Evolutionary conservation across 2,329 filamentous ascomycete species (phyloP), one percentile per base, ranked within the genome.

Genomic region (Colletotrichum costaricense): DNA sequence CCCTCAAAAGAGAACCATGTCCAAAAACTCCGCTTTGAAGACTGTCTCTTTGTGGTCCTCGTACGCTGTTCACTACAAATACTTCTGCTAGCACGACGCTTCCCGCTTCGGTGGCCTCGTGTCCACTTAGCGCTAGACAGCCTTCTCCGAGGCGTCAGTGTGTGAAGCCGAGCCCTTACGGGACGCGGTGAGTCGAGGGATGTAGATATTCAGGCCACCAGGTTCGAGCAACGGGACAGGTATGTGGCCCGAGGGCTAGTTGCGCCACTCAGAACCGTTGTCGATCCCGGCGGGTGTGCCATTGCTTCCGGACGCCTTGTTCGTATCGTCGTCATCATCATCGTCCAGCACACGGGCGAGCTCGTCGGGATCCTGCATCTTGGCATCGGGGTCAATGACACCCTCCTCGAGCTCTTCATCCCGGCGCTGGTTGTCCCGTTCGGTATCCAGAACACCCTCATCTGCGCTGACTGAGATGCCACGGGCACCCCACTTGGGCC

Each of bases 381-480:
- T 91, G 49, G 91, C 91, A 78, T 92, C 90, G 0, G 90, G 88
- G 76, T 92, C 90, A 6, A 88, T 83, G 35, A 81, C 81, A 2
- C 82, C 85, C 26, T 49, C 42, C 42, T 84, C 83, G 30, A 88
- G 80, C 66, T 86, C 83, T 59, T 87, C 83, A 22, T 82, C 81
- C 11, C 77, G 78, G 19, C 79, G 77, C n/a, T 82, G 84, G 58
- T 83, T 81, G 55, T 87, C 85, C 38, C 84, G 83, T 67, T 90
- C 87, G 54, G 84, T 79, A 67, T 86, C 88, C 14, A 90, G 81
- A 4, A 90, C 86, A 2, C 87, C 88, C 26, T 93, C 91, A 76
- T 93, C 91, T 38, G 91, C 91, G 75, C 89, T 91, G 76, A 93
- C 87, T 1, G 90, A 92, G 77, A 93, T 93, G 67, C 91, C 91